Base-by-base conservation (phyloP, 805 yeast genomes). In the Kuraishia capsulata region DNA sequence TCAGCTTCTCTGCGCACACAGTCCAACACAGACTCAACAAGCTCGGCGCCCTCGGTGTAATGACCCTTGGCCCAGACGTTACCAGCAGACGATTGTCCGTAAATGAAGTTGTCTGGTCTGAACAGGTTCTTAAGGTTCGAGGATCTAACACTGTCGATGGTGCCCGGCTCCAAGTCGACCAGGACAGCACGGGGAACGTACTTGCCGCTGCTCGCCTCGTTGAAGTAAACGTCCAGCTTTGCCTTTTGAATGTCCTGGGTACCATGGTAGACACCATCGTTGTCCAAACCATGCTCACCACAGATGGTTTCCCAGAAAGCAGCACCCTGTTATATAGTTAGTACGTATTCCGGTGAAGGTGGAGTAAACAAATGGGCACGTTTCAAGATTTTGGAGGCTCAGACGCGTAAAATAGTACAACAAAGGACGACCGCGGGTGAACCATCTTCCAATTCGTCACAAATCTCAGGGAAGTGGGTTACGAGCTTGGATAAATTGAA, bases 51-150 rank as follows among this genome's bases (percentile, higher is more conserved):
- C 63, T 88, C 96, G 29, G 96, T 88, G 69, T 88, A 88, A 65
- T 84, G 92, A 56, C 96, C 96, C 62, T 87, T 88, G 40, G 96
- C 96, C 96, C 96, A 88, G 52, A 85, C 94, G 56, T 88, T 88
- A 52, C 96, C 96, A 1, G 96, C 96, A 20, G 95, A 84, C 21
- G 89, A 76, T 62, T 86, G 94, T 36, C 96, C 96, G 55, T 77
- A 83, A 46, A 88, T 82, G 53, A 76, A 79, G 66, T 87, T 87
- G 59, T 88, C 96, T 23, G 96, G 96, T 64, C 96, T 82, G 64
- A 86, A 88, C 48, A 88, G 67, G 56, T 80, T 76, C 45, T 96
- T 96, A 52, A 80, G 80, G n/a, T 71, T 65, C 3, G 95, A 85
- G 38, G 83, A 67, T 56, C 80, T 79, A 41, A 88, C 90, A 28